Evolutionary conservation across 768 basidiomycete genomes (phyloP).

Genomic region (Pisolithus orientalis): DNA sequence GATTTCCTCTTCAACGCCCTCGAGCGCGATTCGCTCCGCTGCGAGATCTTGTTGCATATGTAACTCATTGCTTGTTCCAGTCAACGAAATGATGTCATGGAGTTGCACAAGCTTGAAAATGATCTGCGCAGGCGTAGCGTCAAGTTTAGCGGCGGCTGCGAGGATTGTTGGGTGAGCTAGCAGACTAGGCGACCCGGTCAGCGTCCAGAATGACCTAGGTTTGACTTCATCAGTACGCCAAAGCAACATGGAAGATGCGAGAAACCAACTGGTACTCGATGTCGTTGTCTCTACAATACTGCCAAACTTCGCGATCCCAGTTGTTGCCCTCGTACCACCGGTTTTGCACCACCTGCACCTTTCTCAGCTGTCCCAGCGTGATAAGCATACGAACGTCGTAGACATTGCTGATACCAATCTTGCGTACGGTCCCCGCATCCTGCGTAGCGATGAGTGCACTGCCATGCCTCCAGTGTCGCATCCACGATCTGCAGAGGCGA

Average conservation of each 20-base stretch:
- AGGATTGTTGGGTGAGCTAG: slow-evolving; percentile 43
- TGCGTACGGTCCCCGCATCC: slow-evolving; percentile 54
- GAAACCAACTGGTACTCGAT: slow-evolving; percentile 65
- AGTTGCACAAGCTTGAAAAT: slow-evolving; percentile 65
- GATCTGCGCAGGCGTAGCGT: slow-evolving; percentile 57
- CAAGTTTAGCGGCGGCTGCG: slow-evolving; percentile 38
- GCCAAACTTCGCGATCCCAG: slow-evolving; percentile 64
- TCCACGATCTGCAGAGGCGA: slow-evolving; percentile 57
- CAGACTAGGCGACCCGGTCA: slow-evolving; percentile 68
- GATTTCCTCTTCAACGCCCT: slow-evolving; percentile 20
- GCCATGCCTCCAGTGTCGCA: slow-evolving; percentile 67
- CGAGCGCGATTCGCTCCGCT: slow-evolving; percentile 32
- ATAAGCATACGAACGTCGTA: slow-evolving; percentile 57
- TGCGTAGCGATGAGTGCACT: slow-evolving; percentile 53
- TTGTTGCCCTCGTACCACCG: slow-evolving; percentile 78
- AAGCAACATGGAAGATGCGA: neutral
- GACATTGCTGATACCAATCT: slow-evolving; percentile 73
- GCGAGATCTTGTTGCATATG: slow-evolving; percentile 67
- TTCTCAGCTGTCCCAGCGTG: slow-evolving; percentile 45
- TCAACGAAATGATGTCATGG: slow-evolving; percentile 63
- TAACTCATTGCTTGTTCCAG: slow-evolving; percentile 60
- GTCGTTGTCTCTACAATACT: slow-evolving; percentile 54
- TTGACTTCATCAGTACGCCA: neutral
- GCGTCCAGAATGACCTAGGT: slow-evolving; percentile 84
- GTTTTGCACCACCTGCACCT: slow-evolving; percentile 75